Base-by-base conservation (phyloP, 257 asterid species). In the Orobanche coerulescens region DNA sequence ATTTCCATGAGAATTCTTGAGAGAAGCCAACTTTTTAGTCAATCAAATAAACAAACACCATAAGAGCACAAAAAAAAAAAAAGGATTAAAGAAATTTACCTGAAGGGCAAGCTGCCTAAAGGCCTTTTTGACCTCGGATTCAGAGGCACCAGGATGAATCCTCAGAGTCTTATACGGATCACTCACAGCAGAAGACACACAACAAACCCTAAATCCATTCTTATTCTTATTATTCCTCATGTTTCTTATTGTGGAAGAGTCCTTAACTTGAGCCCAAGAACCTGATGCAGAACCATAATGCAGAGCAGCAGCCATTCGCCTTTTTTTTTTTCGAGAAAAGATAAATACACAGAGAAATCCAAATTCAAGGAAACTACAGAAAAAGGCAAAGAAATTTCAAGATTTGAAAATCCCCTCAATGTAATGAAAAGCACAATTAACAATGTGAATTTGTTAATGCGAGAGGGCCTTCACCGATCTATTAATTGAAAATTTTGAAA, bases 41-140 rank as follows among this genome's bases (percentile, higher is more conserved):
- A 39, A 36, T 12, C 0, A 66, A 31, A 44, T 44, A 5, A 44
- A 44, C 6, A 8, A 18, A 46, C 36, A 30, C 4, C 36, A 4
- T 30, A 4, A 4, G 4, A 30, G 24, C 11, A 19, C 26, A 18
- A 16, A 30, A 2, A 44, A 18, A 23, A 11, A 10, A 20, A 39
- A 12, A 44, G 19, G 15, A 12, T 47, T 22, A 2, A 24, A 26
- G 9, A 34, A 49, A 30, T 51, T 37, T 0, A 62, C 96, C 95
- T 83, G 70, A 37, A 88, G 89, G 40, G 95, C 96, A 58, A 88
- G 96, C 72, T 76, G 64, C 57, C 96, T 60, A 56, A 85, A 88
- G 1, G 96, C 96, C 68, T 78, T 88, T 55, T 76, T 80, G 16
- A 88, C 90, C 76, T 88, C 95, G 16, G 93, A 78, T 76, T 88